These are phyloP conservation scores for Aureobasidium namibiae DNA, from an alignment of 2,329 filamentous ascomycete species.

Conservation along the genomic window DNA sequence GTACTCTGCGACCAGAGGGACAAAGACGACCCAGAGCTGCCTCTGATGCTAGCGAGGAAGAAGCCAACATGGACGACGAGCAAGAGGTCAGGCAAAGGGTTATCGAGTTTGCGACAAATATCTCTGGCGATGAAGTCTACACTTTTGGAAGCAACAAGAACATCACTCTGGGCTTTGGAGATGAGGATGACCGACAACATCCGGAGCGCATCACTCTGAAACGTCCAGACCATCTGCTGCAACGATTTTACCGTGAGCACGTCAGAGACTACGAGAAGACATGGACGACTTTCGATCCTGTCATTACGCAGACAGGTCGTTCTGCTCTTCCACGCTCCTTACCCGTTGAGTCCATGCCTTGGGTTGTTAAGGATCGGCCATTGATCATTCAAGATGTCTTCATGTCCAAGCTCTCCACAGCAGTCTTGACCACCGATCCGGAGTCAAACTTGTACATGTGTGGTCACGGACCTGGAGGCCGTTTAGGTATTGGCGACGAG, in stretches of 20 bases:
- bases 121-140: slow-evolving; percentile 76
- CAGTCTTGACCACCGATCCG: slow-evolving; percentile 77
- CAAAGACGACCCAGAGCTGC: slow-evolving; percentile 25
- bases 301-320: slow-evolving; percentile 17
- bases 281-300: slow-evolving; percentile 30
- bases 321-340: slow-evolving; percentile 17
- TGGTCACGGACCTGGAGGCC: slow-evolving; percentile 82
- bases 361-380: slow-evolving; percentile 61
- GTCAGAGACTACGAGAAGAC: slow-evolving; percentile 35
- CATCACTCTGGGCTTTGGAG: slow-evolving; percentile 82
- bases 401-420: slow-evolving; percentile 87
- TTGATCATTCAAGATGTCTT: slow-evolving; percentile 71
- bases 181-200: slow-evolving; percentile 88
- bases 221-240: slow-evolving; percentile 68
- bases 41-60: slow-evolving; percentile 35
- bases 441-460: slow-evolving; percentile 88
- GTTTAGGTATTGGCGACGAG: slow-evolving; percentile 83
- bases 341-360: slow-evolving; percentile 55
- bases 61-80: slow-evolving; percentile 49
- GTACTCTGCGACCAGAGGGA: slow-evolving; percentile 46
- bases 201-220: slow-evolving; percentile 74
- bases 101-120: slow-evolving; percentile 15
- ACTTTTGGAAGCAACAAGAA: slow-evolving; percentile 97
- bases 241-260: slow-evolving; percentile 64
- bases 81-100: slow-evolving; percentile 42